Base-by-base conservation (phyloP, 345 rosid genomes). In the Salix exigua region DNA sequence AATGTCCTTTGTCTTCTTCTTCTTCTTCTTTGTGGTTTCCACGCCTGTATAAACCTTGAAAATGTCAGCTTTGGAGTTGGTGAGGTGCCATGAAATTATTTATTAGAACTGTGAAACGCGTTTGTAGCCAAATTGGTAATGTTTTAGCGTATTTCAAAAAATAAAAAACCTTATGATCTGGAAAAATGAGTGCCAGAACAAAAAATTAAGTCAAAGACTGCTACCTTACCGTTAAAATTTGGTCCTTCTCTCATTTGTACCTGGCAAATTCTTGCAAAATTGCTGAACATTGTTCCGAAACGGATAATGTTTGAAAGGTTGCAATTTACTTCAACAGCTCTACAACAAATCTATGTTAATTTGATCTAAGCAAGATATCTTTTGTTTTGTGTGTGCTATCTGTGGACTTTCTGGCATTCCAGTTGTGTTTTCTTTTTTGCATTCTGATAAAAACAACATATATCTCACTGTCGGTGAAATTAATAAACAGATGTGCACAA, bases 11-110 rank as follows among this genome's bases (percentile, higher is more conserved):
- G 7, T 64, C 72, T 73, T 5, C 31, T 21, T 26, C 58, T 28
- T 64, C 72, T 73, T 5, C 31, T 21, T 26, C 58, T 28, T 38
- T 42, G 25, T 37, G 53, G 70, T 62, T 75, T 76, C 73, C 80
- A 75, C 69, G 67, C 17, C 10, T 31, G 2, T 70, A 51, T 51
- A 51, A 19, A 51, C 58, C 58, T 51, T 18, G 58, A 51, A 51
- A 51, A 18, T 51, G 58, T 51, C 58, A 51, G 9, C 58, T 6
- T 19, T 23, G 19, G 58, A 51, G 58, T 7, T 51, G 58, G 23
- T 51, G 58, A 51, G n/a, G 8, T 18, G 23, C 58, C 10, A 19
- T 18, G 3, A 46, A 12, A 17, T 51, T 51, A 23, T 19, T 6
- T 5, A 9, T 51, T 13, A 18, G 58, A 19, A 19, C 58, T 51